Conservation (phyloP, 371 early-diverging fungal species). For the Haplosporangium sp. region DNA sequence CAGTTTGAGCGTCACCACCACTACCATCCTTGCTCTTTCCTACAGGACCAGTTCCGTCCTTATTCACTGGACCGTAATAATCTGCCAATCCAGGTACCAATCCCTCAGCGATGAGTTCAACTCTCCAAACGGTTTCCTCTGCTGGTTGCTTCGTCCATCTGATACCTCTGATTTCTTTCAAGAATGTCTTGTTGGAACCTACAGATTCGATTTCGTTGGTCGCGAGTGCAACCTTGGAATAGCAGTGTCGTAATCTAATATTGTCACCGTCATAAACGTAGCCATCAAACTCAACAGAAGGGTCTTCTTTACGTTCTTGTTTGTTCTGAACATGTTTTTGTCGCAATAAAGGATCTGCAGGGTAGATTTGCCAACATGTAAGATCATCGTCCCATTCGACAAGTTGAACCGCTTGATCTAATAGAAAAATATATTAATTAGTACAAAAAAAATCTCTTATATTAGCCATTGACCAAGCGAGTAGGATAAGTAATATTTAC, state of each 20-base stretch:
- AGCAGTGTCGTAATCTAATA: constrained; percentile 44
- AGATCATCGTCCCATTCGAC: constrained; percentile 52
- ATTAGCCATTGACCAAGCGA: neutral
- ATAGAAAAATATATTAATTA: neutral
- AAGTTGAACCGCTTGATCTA: constrained; percentile 49
- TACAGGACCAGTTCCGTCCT: neutral
- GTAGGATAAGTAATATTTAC: constrained; percentile 7
- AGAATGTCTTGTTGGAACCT: constrained; percentile 45
- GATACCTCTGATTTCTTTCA: constrained; percentile 28
- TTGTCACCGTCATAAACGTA: constrained; percentile 42
- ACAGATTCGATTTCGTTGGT: constrained; percentile 36
- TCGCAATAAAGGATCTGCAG: constrained; percentile 26
- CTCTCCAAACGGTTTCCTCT: constrained; percentile 31
- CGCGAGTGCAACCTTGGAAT: constrained; percentile 41
- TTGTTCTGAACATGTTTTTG: constrained; percentile 21
- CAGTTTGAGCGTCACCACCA: neutral
- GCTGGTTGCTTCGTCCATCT: constrained; percentile 36
- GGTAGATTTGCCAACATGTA: constrained; percentile 47
- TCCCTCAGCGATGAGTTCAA: constrained; percentile 36
- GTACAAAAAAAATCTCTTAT: too few species aligned
- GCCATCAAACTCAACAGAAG: constrained; percentile 27
- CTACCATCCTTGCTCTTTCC: neutral
- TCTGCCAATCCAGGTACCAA: constrained; percentile 40
- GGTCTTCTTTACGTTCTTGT: constrained; percentile 14
- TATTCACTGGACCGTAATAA: constrained; percentile 16